Evolutionary conservation across 2,329 filamentous ascomycete species (phyloP).

Genomic region (Alternaria postmessia): DNA sequence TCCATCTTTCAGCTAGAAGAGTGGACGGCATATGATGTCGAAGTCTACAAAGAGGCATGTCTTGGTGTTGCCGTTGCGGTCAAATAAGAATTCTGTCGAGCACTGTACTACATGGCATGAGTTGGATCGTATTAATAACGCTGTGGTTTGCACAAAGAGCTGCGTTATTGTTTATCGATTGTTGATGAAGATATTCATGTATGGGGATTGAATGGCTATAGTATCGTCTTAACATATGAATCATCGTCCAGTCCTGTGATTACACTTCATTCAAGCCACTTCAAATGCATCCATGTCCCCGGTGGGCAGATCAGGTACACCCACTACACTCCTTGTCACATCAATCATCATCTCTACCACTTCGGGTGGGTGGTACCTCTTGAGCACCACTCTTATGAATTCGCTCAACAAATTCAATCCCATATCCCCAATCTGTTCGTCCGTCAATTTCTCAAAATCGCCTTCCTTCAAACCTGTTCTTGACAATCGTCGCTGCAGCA

Average conservation of each 20-base stretch:
- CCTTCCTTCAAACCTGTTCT: constrained; percentile 24
- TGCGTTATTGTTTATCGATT: background rate
- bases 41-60: background rate
- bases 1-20: background rate
- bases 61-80: background rate
- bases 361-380: constrained; percentile 30
- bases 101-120: background rate
- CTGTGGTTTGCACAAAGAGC: background rate
- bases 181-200: background rate
- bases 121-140: background rate
- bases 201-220: background rate
- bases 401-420: constrained; percentile 42
- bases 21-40: background rate
- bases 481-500: constrained; percentile 28
- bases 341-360: constrained; percentile 43
- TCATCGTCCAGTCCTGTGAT: background rate
- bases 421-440: constrained; percentile 35
- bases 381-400: constrained; percentile 41
- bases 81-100: background rate
- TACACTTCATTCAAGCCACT: constrained; percentile 18
- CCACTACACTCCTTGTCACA: constrained; percentile 33
- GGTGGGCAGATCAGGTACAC: constrained; percentile 35
- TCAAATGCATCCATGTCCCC: constrained; percentile 44
- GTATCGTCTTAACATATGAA: background rate
- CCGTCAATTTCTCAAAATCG: constrained; percentile 22